These are phyloP conservation scores for Fusarium pilosicola DNA, from an alignment of 2,329 filamentous ascomycete species.

Conservation along the genomic window DNA sequence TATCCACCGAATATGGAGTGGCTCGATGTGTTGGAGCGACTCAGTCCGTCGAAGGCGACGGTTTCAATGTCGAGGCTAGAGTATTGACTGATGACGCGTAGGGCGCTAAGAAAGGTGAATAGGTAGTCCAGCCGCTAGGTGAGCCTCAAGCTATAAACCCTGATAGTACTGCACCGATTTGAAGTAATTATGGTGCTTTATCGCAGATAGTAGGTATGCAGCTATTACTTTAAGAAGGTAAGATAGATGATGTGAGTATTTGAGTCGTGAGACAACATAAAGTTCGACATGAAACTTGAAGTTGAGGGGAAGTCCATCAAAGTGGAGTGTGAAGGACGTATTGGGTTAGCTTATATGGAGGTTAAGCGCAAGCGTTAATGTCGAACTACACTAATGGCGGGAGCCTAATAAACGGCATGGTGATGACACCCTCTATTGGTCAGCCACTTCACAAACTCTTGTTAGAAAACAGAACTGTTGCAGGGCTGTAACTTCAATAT, in stretches of 20 bases:
- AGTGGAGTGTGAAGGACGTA: slow-evolving; percentile 12
- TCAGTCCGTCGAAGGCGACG: background rate
- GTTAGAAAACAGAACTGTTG: background rate
- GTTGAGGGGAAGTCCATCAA: slow-evolving; percentile 31
- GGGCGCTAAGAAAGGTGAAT: slow-evolving; percentile 1
- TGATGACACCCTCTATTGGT: slow-evolving; percentile 5
- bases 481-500: background rate
- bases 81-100: slow-evolving; percentile 16
- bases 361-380: slow-evolving; percentile 12
- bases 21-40: background rate
- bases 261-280: slow-evolving; percentile 5
- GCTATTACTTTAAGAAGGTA: background rate
- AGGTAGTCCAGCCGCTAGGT: background rate
- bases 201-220: background rate
- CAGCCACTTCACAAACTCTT: background rate
- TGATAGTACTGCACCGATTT: background rate
- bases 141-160: background rate
- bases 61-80: background rate
- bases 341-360: slow-evolving; percentile 8
- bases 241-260: background rate
- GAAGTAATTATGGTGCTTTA: background rate
- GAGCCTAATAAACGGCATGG: slow-evolving; percentile 16
- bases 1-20: background rate
- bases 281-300: slow-evolving; percentile 31
- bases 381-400: slow-evolving; percentile 22